A percentile compares a stretch with the other conserved stretches of the same genome.
These are phyloP conservation scores for Fusarium sp. DNA, from an alignment of 2,329 filamentous ascomycete genomes.

Conservation along the genomic window DNA sequence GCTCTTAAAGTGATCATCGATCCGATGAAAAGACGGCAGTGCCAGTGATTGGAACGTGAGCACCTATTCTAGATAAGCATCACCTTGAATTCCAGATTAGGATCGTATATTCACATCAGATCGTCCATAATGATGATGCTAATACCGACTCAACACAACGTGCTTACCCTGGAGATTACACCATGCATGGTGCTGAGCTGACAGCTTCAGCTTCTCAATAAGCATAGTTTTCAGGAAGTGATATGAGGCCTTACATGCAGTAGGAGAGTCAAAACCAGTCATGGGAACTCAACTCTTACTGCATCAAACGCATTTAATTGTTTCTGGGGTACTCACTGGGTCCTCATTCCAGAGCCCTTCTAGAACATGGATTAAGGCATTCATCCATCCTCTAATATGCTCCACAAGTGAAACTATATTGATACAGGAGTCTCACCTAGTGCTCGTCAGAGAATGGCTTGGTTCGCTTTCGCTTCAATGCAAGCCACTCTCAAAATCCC, in stretches of 20 bases:
- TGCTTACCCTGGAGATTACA: neutral
- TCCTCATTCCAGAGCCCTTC: slow-evolving; percentile 25
- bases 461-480: slow-evolving; percentile 15
- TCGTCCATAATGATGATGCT: neutral
- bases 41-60: neutral
- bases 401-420: slow-evolving; percentile 36
- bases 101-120: neutral
- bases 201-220: neutral
- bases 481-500: slow-evolving; percentile 5
- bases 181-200: neutral
- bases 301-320: neutral
- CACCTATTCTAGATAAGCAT: slow-evolving; percentile 1
- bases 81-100: neutral
- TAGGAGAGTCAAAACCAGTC: neutral
- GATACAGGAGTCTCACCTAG: slow-evolving; percentile 18
- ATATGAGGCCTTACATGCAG: neutral
- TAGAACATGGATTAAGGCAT: slow-evolving; percentile 20
- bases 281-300: neutral
- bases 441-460: slow-evolving; percentile 3
- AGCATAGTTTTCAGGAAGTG: neutral
- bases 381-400: neutral
- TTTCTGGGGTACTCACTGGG: neutral
- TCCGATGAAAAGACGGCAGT: neutral
- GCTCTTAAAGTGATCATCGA: neutral
- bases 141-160: neutral